Percentiles rank a stretch among this genome's conserved stretches.
Evolutionary conservation across 345 rosid species (phyloP).

Genomic region (Brassica juncea): DNA sequence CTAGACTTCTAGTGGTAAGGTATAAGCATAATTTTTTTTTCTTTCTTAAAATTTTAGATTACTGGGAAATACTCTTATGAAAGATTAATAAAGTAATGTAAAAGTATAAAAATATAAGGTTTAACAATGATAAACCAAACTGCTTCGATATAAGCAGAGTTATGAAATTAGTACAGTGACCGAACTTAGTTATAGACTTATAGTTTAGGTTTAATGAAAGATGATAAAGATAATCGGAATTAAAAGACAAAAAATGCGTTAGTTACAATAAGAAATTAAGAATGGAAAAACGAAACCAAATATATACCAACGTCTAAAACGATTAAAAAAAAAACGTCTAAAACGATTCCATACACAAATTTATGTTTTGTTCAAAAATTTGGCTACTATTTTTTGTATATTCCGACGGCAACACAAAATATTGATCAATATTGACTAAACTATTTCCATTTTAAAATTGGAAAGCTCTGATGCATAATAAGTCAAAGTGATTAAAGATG

Average conservation of each 20-base stretch:
- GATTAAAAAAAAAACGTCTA: not conserved
- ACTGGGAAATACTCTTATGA: not conserved
- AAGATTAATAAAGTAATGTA: not conserved
- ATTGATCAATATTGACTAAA: not conserved
- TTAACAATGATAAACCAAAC: not conserved
- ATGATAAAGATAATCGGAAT: no score
- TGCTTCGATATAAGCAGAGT: not conserved
- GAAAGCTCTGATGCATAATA: not conserved
- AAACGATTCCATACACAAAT: not conserved
- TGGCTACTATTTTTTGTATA: not conserved
- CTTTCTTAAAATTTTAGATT: not conserved
- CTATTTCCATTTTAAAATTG: not conserved
- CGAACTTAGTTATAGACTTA: not conserved
- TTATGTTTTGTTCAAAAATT: not conserved
- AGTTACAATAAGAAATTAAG: no score
- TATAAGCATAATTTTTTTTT: not conserved
- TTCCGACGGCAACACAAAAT: not conserved
- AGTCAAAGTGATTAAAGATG: conserved; percentile 39
- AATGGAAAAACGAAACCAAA: no score
- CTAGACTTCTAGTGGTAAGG: not conserved
- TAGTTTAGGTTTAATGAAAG: no score
- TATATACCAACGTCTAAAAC: not conserved
- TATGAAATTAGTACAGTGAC: not conserved
- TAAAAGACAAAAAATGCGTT: no score
- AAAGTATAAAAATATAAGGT: not conserved